These are phyloP conservation scores for Arxiozyma heterogenica DNA, from an alignment of 1,139 yeast genomes.

Conservation along the genomic window DNA sequence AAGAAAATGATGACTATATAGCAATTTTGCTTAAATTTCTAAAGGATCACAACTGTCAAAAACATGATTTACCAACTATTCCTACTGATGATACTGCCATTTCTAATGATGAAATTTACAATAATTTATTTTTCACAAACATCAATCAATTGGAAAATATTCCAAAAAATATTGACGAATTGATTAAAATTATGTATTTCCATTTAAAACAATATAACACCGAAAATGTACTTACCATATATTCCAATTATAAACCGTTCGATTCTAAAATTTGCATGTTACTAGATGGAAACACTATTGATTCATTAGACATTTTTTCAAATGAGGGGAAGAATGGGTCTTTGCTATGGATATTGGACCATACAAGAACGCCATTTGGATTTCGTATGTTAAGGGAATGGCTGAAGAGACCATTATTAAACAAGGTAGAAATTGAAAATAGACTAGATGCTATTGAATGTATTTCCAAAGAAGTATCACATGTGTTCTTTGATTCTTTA, in stretches of 20 bases:
- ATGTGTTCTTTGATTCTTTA: slow-evolving; percentile 47
- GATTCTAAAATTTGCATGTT: slow-evolving; percentile 49
- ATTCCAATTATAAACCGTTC: slow-evolving; percentile 46
- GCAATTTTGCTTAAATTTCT: not conserved
- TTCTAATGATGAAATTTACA: no score
- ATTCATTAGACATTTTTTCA: slow-evolving; percentile 68
- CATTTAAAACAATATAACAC: slow-evolving; percentile 60
- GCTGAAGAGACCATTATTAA: slow-evolving; percentile 64
- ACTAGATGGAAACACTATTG: slow-evolving; percentile 57
- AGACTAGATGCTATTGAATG: slow-evolving; percentile 61
- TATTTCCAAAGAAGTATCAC: slow-evolving; percentile 36
- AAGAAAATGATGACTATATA: not conserved
- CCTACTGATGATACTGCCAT: not conserved
- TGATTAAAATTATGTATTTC: slow-evolving; percentile 37
- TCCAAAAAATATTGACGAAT: slow-evolving; percentile 4
- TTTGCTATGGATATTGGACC: slow-evolving; percentile 68
- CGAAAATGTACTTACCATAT: slow-evolving; percentile 45
- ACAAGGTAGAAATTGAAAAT: slow-evolving; percentile 32
- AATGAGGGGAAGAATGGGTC: slow-evolving; percentile 55
- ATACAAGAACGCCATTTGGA: slow-evolving; percentile 73
- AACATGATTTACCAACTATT: not conserved
- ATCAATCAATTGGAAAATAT: not conserved
- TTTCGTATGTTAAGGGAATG: slow-evolving; percentile 56
- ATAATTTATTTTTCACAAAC: not conserved
- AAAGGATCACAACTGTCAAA: slow-evolving; percentile 9